Conservation (phyloP, 257 asterid species). For the Orobanche coerulescens region DNA sequence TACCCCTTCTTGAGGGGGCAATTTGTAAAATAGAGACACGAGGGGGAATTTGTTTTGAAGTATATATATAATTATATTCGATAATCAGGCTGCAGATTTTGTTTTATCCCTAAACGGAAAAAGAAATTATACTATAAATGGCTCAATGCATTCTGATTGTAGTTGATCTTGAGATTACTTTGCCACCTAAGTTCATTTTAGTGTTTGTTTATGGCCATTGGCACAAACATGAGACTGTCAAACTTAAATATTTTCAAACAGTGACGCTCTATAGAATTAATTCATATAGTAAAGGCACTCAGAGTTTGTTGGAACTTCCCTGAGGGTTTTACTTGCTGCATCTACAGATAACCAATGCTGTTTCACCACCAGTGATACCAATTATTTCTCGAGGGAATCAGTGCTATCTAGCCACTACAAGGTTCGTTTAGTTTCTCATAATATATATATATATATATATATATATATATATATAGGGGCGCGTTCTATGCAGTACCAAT, state of each 20-base stretch:
- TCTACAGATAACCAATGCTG: constrained; percentile 55
- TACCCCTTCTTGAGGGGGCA: too few species aligned
- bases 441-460: too few species aligned
- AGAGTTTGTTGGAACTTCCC: constrained; percentile 16
- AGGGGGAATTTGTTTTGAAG: too few species aligned
- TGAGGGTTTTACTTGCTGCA: neutral
- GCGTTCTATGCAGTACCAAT: too few species aligned
- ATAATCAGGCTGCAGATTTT: too few species aligned
- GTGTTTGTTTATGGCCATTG: neutral
- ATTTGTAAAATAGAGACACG: too few species aligned
- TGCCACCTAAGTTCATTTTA: neutral
- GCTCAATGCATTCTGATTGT: neutral
- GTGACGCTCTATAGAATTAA: too few species aligned
- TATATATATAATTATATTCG: too few species aligned
- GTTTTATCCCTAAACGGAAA: too few species aligned
- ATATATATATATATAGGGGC: too few species aligned
- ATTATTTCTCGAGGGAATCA: constrained; percentile 35
- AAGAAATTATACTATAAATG: too few species aligned
- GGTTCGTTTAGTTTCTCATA: constrained; percentile 28
- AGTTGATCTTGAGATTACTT: neutral
- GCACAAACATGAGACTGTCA: constrained; percentile 4
- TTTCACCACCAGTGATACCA: constrained; percentile 50
- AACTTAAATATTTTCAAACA: constrained; percentile 2
- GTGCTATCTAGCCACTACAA: constrained; percentile 47
- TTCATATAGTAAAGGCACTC: constrained; percentile 2